Evolutionary conservation across 192 early-diverging fungal species (phyloP).

Genomic region (Mortierella antarctica): DNA sequence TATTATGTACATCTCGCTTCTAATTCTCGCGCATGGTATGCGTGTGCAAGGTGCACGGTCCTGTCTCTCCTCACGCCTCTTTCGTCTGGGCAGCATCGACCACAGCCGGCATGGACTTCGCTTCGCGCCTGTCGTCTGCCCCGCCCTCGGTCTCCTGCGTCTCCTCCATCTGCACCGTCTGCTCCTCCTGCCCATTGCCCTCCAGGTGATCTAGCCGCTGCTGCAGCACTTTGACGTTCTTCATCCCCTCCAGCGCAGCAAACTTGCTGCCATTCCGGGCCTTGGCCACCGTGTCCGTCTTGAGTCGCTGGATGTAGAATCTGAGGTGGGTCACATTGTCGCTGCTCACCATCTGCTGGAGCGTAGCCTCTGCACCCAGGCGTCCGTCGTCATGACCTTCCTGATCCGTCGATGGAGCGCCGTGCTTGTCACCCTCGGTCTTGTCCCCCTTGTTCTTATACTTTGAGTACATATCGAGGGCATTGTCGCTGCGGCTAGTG

Average conservation of each 20-base stretch:
- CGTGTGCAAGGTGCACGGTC: no score
- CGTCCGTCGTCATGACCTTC: slow-evolving; percentile 1
- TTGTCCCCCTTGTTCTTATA: slow-evolving; percentile 31
- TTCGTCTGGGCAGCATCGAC: no score
- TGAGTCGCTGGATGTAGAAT: slow-evolving; percentile 42
- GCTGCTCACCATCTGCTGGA: slow-evolving; percentile 33
- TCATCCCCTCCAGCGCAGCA: slow-evolving; percentile 45
- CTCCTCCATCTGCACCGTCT: no score
- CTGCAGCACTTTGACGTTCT: slow-evolving; percentile 45
- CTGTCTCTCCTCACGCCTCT: no score
- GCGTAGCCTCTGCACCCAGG: slow-evolving; percentile 24
- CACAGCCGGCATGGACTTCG: no score
- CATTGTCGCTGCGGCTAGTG: slow-evolving; percentile 29
- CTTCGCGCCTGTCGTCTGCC: no score
- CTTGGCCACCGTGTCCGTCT: slow-evolving; percentile 51
- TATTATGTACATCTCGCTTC: no score
- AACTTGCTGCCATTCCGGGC: slow-evolving; percentile 34
- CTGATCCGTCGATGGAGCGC: not conserved
- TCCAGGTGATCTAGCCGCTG: slow-evolving; percentile 27
- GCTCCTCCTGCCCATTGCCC: not conserved
- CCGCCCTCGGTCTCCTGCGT: no score
- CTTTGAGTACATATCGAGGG: slow-evolving; percentile 40
- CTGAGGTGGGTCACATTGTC: slow-evolving; percentile 11
- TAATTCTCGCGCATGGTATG: no score
- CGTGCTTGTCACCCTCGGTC: not conserved